Evolutionary conservation across 2,329 filamentous ascomycete genomes (phyloP).

Genomic region (Plectosphaerella sp.): DNA sequence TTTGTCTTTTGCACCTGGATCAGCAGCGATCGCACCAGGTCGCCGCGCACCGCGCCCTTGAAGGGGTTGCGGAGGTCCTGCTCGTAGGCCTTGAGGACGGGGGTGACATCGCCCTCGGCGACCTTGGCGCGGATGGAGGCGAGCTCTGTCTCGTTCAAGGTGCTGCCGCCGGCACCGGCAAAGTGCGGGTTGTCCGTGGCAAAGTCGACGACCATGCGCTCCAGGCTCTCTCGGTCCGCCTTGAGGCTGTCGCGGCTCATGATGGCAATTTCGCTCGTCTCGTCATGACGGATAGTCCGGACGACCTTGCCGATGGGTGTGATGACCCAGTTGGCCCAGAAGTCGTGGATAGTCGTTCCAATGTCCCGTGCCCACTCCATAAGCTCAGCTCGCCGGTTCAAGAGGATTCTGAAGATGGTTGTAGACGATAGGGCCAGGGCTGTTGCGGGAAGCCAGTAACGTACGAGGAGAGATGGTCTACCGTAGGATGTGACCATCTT

Average conservation of each 20-base stretch:
- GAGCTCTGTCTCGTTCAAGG: constrained; percentile 65
- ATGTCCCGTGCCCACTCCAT: constrained; percentile 75
- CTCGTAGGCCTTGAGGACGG: constrained; percentile 87
- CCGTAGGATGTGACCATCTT: constrained; percentile 61
- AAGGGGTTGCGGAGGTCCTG: constrained; percentile 80
- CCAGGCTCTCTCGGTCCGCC: constrained; percentile 85
- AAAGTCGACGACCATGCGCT: constrained; percentile 98
- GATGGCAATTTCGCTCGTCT: constrained; percentile 88
- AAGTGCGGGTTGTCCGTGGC: constrained; percentile 74
- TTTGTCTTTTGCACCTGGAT: constrained; percentile 99
- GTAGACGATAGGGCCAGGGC: constrained; percentile 75
- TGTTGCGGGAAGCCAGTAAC: constrained; percentile 83
- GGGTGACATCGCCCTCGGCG: constrained; percentile 86
- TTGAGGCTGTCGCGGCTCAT: constrained; percentile 92
- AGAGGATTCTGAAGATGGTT: constrained; percentile 75
- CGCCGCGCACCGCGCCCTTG: constrained; percentile 75
- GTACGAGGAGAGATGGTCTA: constrained; percentile 66
- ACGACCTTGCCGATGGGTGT: constrained; percentile 80
- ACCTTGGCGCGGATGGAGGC: constrained; percentile 74
- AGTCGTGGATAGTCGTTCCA: constrained; percentile 76
- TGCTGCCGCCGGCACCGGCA: constrained; percentile 31
- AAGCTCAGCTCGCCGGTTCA: constrained; percentile 72
- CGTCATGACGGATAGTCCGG: constrained; percentile 88
- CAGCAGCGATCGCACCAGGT: constrained; percentile 82
- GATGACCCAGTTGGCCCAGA: constrained; percentile 95